phyloP scores from a whole-genome alignment of 2,329 filamentous ascomycete species.

The Aureobasidium mangrovei region DNA sequence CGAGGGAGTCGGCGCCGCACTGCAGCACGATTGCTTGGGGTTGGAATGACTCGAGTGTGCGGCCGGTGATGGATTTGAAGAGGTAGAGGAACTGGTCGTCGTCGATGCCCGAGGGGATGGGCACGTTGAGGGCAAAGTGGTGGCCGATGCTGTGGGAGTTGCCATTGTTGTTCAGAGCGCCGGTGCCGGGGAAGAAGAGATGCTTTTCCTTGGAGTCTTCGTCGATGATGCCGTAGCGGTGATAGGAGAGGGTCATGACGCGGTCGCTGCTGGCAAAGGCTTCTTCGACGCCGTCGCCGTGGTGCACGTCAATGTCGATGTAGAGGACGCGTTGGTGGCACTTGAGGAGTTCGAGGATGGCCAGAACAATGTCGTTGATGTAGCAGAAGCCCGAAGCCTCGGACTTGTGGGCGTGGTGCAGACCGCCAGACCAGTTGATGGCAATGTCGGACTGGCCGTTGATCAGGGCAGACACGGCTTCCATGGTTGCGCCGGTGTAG shows the following conservation, averaged over 20 bases:
- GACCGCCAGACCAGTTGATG: conserved; percentile 92
- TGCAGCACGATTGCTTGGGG: conserved; percentile 88
- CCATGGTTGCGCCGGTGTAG: conserved; percentile 82
- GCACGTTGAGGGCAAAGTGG: conserved; percentile 61
- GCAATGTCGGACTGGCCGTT: conserved; percentile 87
- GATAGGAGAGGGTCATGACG: conserved; percentile 88
- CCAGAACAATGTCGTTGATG: conserved; percentile 96
- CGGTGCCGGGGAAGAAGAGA: conserved; percentile 59
- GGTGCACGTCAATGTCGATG: conserved; percentile 89
- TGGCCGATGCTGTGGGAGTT: conserved; percentile 68
- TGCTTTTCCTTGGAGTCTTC: conserved; percentile 49
- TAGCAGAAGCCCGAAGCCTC: conserved; percentile 97
- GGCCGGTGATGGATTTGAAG: conserved; percentile 72
- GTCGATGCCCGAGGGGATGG: conserved; percentile 58
- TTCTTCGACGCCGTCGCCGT: conserved; percentile 84
- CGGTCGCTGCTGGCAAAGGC: conserved; percentile 84
- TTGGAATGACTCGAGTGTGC: conserved; percentile 73
- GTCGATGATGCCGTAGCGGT: conserved; percentile 66
- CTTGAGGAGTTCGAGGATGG: conserved; percentile 78
- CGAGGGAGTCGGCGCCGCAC: conserved; percentile 89
- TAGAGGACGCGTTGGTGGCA: conserved; percentile 80
- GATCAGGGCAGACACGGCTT: conserved; percentile 82
- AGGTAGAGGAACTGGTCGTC: conserved; percentile 72
- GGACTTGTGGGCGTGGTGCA: conserved; percentile 91
- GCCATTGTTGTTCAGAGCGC: conserved; percentile 57